A percentile compares a stretch with the other conserved stretches of the same genome.
Conservation (phyloP, 768 basidiomycete genomes). For the Cyclocybe cylindracea region DNA sequence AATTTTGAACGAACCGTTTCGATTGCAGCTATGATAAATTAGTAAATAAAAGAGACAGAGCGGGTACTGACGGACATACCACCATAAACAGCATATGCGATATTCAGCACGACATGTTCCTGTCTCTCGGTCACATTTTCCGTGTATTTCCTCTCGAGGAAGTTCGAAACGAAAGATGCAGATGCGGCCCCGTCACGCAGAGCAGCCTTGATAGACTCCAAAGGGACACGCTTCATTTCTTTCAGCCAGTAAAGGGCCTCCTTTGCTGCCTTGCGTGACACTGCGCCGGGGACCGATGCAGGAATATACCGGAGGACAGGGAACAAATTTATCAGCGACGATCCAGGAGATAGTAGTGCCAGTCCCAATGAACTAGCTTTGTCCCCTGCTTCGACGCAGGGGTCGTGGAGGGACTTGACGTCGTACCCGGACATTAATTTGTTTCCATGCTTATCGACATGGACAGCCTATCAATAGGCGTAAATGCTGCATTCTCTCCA, state of each 20-base stretch:
- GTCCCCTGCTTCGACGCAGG: conserved; percentile 7
- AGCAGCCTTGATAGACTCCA: conserved; percentile 1
- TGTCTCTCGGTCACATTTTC: too few relatives aligned
- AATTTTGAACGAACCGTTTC: too few relatives aligned
- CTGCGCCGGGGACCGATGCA: conserved; percentile 11
- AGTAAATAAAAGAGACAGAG: too few relatives aligned
- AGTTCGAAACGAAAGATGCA: too few relatives aligned
- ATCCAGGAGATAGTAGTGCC: conserved; percentile 3
- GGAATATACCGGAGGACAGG: conserved; percentile 13
- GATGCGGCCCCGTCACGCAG: too few relatives aligned
- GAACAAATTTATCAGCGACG: conserved; percentile 11
- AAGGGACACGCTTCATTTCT: conserved; percentile 3
- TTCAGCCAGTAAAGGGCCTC: not conserved
- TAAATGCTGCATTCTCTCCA: not conserved
- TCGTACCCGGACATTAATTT: conserved; percentile 22
- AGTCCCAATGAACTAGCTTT: conserved; percentile 1
- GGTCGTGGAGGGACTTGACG: conserved; percentile 10
- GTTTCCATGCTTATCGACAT: conserved; percentile 10
- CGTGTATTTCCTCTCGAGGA: conserved; percentile 26
- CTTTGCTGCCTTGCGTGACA: conserved; percentile 4
- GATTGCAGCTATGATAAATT: too few relatives aligned
- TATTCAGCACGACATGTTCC: too few relatives aligned
- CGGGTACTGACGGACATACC: too few relatives aligned
- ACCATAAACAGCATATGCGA: too few relatives aligned
- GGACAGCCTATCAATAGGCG: conserved; percentile 8